These are phyloP conservation scores for Mortierella antarctica DNA, from an alignment of 192 early-diverging fungal species.

Conservation along the genomic window DNA sequence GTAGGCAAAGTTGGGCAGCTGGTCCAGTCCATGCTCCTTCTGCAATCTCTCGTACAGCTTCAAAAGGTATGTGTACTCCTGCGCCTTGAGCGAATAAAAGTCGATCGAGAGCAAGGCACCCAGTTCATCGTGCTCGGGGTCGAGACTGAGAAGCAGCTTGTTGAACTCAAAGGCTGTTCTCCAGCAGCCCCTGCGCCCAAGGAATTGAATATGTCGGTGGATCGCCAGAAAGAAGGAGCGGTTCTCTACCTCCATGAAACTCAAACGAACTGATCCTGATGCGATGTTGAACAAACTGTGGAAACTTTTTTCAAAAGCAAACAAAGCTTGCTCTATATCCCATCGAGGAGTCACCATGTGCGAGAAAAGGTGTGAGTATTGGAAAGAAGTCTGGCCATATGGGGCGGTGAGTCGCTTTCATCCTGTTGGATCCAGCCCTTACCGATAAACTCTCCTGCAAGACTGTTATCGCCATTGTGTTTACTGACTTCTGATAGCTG, in stretches of 20 bases:
- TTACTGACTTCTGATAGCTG: constrained; percentile 89
- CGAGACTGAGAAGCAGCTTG: constrained; percentile 74
- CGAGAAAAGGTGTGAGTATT: background rate
- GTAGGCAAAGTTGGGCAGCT: constrained; percentile 79
- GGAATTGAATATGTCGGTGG: constrained; percentile 85
- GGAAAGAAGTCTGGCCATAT: background rate
- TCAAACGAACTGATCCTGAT: constrained; percentile 71
- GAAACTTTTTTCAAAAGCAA: constrained; percentile 85
- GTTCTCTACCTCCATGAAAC: constrained; percentile 82
- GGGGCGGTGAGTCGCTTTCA: background rate
- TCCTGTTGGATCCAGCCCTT: background rate
- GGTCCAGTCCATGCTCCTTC: constrained; percentile 51
- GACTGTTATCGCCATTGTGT: constrained; percentile 84
- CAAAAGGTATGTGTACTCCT: constrained; percentile 71
- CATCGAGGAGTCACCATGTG: background rate
- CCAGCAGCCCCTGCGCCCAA: constrained; percentile 93
- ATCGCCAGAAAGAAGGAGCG: constrained; percentile 85
- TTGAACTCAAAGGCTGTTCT: constrained; percentile 91
- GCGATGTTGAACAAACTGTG: constrained; percentile 81
- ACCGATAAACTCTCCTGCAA: constrained; percentile 85
- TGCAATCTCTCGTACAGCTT: constrained; percentile 56
- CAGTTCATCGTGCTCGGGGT: constrained; percentile 81
- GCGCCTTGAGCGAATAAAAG: constrained; percentile 84
- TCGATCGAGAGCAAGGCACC: constrained; percentile 83
- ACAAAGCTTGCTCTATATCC: constrained; percentile 81